phyloP scores from a whole-genome alignment of 176 grass and related monocot species.

The Carex kokanica region DNA sequence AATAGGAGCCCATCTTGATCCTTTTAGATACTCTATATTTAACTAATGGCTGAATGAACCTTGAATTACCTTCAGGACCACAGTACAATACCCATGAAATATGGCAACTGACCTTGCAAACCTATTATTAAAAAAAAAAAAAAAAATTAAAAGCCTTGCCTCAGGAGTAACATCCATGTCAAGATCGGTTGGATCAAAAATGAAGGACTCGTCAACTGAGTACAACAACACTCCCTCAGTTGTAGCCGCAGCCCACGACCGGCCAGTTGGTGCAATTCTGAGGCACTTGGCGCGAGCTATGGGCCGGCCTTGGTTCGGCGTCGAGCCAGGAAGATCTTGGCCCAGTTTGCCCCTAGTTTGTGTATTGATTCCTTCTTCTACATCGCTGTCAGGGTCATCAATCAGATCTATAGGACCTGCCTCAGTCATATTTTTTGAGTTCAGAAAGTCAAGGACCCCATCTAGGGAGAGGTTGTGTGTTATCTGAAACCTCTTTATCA shows the following conservation, averaged over 20 bases:
- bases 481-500: slow-evolving; percentile 87
- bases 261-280: slow-evolving; percentile 86
- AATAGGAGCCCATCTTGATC: background rate
- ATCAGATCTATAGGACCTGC: slow-evolving; percentile 88
- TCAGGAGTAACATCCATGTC: slow-evolving; percentile 94
- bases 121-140: background rate
- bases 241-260: slow-evolving; percentile 92
- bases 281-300: slow-evolving; percentile 77
- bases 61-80: background rate
- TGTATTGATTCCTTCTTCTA: slow-evolving; percentile 75
- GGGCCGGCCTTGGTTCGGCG: slow-evolving; percentile 64
- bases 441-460: slow-evolving; percentile 95
- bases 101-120: slow-evolving; percentile 3
- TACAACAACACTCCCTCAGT: slow-evolving; percentile 92
- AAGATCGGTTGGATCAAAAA: slow-evolving; percentile 93
- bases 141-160: slow-evolving; percentile 36
- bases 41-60: background rate
- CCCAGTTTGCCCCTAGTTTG: slow-evolving; percentile 56
- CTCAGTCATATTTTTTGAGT: slow-evolving; percentile 96
- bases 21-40: background rate
- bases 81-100: background rate
- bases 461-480: slow-evolving; percentile 95
- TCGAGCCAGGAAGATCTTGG: slow-evolving; percentile 70
- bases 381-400: slow-evolving; percentile 73
- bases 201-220: slow-evolving; percentile 83